Percentiles rank a stretch among this genome's conserved stretches.
phyloP scores from a whole-genome alignment of 2,329 filamentous ascomycete species.

The Chrysoporthe deuterocubensis region DNA sequence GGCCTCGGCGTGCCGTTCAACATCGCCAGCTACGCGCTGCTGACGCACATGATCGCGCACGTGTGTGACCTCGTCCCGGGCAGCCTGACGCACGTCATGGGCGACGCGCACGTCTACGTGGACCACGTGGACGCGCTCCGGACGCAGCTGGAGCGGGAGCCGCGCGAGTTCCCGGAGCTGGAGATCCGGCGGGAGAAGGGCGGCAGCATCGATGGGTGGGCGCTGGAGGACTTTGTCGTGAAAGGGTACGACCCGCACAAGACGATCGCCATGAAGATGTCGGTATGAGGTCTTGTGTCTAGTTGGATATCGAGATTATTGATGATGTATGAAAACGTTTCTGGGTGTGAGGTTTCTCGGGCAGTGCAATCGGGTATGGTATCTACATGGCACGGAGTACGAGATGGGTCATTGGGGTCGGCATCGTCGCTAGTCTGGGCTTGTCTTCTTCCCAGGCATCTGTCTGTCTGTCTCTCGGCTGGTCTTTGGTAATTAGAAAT shows the following conservation, averaged over 20 bases:
- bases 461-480: neutral
- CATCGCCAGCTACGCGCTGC: slow-evolving; percentile 89
- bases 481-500: too few relatives aligned
- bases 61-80: slow-evolving; percentile 84
- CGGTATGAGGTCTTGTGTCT: slow-evolving; percentile 58
- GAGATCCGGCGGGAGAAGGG: slow-evolving; percentile 70
- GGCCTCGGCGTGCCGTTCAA: slow-evolving; percentile 97
- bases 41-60: slow-evolving; percentile 94
- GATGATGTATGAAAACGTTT: neutral
- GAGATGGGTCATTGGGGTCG: neutral
- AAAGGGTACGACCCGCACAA: slow-evolving; percentile 90
- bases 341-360: neutral
- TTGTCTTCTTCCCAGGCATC: neutral
- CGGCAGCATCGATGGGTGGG: slow-evolving; percentile 88
- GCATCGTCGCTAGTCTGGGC: neutral
- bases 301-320: neutral
- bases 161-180: slow-evolving; percentile 78
- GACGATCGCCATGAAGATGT: slow-evolving; percentile 98
- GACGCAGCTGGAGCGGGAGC: slow-evolving; percentile 79
- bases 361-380: neutral
- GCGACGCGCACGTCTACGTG: slow-evolving; percentile 94
- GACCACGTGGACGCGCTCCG: slow-evolving; percentile 90
- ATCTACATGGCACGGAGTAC: slow-evolving; percentile 4
- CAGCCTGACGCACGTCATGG: slow-evolving; percentile 92
- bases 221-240: slow-evolving; percentile 83